Conservation (phyloP, 441 rosid genomes). For the Arabidopsis lyrata region DNA sequence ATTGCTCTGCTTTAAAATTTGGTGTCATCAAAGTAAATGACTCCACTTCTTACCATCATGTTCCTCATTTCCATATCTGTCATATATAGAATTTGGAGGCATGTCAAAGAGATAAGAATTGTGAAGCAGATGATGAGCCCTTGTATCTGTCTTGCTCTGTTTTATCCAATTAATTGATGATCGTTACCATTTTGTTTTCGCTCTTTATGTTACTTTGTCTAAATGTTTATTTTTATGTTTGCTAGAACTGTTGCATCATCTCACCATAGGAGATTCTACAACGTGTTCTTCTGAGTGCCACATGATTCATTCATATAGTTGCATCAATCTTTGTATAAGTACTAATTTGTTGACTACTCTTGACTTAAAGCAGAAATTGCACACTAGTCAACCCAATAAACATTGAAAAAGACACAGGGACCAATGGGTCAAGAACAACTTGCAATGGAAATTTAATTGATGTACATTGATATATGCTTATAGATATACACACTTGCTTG, state of each 20-base stretch:
- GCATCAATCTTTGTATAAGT: conserved; percentile 1
- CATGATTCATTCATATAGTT: background rate
- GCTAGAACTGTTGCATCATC: background rate
- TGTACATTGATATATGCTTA: background rate
- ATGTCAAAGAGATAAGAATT: background rate
- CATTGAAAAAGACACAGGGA: background rate
- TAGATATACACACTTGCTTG: background rate
- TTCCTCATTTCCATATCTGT: too few species aligned
- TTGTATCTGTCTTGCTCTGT: background rate
- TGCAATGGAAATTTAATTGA: background rate
- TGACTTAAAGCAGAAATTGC: background rate
- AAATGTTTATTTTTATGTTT: background rate
- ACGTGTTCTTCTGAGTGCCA: background rate
- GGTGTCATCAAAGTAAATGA: too few species aligned
- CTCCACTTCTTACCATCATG: too few species aligned
- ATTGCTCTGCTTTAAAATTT: background rate
- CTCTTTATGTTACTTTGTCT: background rate
- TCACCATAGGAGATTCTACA: background rate
- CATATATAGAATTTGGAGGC: too few species aligned
- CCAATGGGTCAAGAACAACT: conserved; percentile 3
- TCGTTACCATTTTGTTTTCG: background rate
- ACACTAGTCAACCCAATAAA: background rate
- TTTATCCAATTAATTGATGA: background rate
- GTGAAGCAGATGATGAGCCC: background rate
- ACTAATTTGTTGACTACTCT: background rate